Conservation (phyloP, 2,329 filamentous ascomycete genomes). For the Penicillium paneum region DNA sequence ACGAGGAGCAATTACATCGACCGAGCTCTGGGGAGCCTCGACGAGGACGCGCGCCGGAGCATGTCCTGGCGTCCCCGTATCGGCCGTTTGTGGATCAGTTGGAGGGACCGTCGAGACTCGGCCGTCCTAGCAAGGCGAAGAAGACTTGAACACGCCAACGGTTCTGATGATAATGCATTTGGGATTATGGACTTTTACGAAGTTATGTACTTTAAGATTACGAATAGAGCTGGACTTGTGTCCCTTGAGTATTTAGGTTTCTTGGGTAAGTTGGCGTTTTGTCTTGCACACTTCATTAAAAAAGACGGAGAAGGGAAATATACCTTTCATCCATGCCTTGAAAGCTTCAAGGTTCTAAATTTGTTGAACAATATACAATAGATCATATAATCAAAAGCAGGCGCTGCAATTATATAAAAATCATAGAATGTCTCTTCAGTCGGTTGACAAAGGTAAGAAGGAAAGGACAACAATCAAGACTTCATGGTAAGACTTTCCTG, state of each 20-base stretch:
- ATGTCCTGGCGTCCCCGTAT: conserved; percentile 58
- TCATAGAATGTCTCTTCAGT: too few relatives aligned
- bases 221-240: neutral
- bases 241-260: neutral
- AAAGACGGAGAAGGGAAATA: neutral
- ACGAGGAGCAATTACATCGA: conserved; percentile 70
- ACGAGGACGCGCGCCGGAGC: conserved; percentile 44
- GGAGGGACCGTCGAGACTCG: conserved; percentile 33
- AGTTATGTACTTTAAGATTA: conserved; percentile 19
- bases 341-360: neutral
- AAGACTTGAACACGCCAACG: conserved; percentile 25
- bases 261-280: neutral
- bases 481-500: conserved; percentile 11
- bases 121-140: conserved; percentile 33
- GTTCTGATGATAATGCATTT: conserved; percentile 13
- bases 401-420: too few relatives aligned
- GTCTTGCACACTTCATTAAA: neutral
- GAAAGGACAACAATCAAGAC: neutral
- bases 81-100: conserved; percentile 56
- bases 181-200: conserved; percentile 17
- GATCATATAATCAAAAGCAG: too few relatives aligned
- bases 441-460: neutral
- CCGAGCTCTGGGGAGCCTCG: conserved; percentile 51
- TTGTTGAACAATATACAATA: too few relatives aligned
- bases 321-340: neutral